A percentile compares a stretch with the other conserved stretches of the same genome.
Evolutionary conservation across 2,329 filamentous ascomycete genomes (phyloP).

Genomic region (Stagonosporopsis cucurbitacearum): DNA sequence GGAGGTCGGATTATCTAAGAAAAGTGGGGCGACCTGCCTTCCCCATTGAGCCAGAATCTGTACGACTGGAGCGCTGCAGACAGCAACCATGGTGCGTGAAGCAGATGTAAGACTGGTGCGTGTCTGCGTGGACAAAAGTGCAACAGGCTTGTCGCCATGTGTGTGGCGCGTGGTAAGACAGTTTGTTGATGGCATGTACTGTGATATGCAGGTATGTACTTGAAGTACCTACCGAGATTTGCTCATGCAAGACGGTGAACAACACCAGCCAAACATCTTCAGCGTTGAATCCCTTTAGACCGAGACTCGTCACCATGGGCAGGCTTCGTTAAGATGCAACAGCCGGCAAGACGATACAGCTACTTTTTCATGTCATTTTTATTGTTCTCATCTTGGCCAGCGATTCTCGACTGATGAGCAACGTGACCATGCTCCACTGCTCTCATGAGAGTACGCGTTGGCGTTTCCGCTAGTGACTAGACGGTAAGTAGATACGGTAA

Average conservation of each 20-base stretch:
- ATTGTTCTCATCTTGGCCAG: not conserved
- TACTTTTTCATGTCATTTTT: too few relatives aligned
- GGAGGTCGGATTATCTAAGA: constrained; percentile 24
- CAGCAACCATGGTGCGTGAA: not conserved
- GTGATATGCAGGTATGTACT: not conserved
- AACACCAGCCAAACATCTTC: too few relatives aligned
- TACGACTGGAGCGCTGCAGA: not conserved
- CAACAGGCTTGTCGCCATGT: too few relatives aligned
- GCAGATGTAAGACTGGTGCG: not conserved
- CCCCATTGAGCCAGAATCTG: constrained; percentile 3
- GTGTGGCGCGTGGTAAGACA: too few relatives aligned
- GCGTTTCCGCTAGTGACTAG: constrained; percentile 23
- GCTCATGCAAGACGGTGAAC: too few relatives aligned
- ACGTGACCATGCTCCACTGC: constrained; percentile 15
- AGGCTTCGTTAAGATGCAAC: too few relatives aligned
- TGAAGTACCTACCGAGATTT: too few relatives aligned
- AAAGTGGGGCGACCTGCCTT: constrained; percentile 15
- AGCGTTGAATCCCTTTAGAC: too few relatives aligned
- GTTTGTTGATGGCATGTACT: not conserved
- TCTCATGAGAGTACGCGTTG: constrained; percentile 10
- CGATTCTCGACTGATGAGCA: not conserved
- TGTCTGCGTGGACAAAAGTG: too few relatives aligned
- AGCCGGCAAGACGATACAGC: too few relatives aligned
- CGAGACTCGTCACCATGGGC: too few relatives aligned
- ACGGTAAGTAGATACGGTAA: not conserved